These are phyloP conservation scores for Xylaria grammica DNA, from an alignment of 495 filamentous ascomycete species.

Conservation along the genomic window DNA sequence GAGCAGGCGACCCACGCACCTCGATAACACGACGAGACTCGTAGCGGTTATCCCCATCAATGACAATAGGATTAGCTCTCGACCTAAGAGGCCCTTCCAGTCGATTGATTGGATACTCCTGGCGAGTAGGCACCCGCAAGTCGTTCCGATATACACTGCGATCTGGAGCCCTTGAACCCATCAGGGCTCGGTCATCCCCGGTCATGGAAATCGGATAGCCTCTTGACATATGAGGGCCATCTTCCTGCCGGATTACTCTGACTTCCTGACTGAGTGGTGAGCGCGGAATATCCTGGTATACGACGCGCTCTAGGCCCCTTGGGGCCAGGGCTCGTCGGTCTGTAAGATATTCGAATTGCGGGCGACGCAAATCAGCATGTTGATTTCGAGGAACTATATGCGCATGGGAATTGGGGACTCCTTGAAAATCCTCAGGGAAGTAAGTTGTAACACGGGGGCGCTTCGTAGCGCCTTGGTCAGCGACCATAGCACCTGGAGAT, in stretches of 20 bases:
- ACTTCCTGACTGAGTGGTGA: conserved; percentile 21
- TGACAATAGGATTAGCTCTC: conserved; percentile 31
- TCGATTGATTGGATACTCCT: not conserved
- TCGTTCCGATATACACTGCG: conserved; percentile 10
- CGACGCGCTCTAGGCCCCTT: conserved; percentile 11
- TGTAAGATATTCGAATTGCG: conserved; percentile 25
- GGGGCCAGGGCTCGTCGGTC: conserved; percentile 18
- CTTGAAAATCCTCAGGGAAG: conserved; percentile 17
- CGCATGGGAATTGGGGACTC: conserved; percentile 23
- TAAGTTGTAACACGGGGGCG: conserved; percentile 30
- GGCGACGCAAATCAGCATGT: conserved; percentile 26
- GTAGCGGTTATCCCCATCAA: conserved; percentile 22
- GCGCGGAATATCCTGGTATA: conserved; percentile 22
- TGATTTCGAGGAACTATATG: conserved; percentile 23
- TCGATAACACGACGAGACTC: conserved; percentile 34
- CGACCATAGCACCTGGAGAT: conserved; percentile 27
- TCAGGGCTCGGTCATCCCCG: not conserved
- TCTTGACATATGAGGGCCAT: not conserved
- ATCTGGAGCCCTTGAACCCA: conserved; percentile 8
- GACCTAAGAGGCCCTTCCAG: conserved; percentile 24
- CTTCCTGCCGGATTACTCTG: conserved; percentile 13
- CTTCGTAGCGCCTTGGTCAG: conserved; percentile 27
- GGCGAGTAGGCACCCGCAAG: not conserved
- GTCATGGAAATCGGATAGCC: not conserved
- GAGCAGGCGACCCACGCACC: conserved; percentile 26